Conservation (phyloP, 1,139 yeast species). For the Kluyveromyces sp. region DNA sequence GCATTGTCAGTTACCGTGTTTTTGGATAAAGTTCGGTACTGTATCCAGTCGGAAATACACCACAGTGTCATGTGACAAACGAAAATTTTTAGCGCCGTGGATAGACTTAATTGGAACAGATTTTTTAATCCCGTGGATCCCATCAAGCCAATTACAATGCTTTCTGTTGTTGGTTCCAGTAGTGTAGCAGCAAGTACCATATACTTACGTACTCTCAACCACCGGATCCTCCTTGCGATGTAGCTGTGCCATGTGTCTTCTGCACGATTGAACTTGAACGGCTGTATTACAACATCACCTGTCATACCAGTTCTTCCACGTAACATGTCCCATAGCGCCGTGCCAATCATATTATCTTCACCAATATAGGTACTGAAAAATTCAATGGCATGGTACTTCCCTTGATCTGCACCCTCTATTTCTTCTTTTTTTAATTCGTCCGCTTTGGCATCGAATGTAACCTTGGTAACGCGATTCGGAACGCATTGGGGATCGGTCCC, state of each 20-base stretch:
- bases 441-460: not conserved
- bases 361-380: slow-evolving; percentile 79
- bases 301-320: slow-evolving; percentile 76
- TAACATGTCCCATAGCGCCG: slow-evolving; percentile 61
- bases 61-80: slow-evolving; percentile 52
- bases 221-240: slow-evolving; percentile 61
- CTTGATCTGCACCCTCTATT: slow-evolving; percentile 2
- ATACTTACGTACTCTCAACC: slow-evolving; percentile 84
- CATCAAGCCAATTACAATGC: slow-evolving; percentile 55
- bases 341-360: slow-evolving; percentile 90
- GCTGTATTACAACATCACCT: slow-evolving; percentile 74
- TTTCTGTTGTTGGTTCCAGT: slow-evolving; percentile 82
- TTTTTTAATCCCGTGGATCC: slow-evolving; percentile 57
- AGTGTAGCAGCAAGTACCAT: slow-evolving; percentile 84
- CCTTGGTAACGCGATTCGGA: not conserved
- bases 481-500: not conserved
- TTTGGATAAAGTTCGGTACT: slow-evolving; percentile 41
- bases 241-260: slow-evolving; percentile 43
- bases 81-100: slow-evolving; percentile 31
- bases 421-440: not conserved
- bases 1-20: slow-evolving; percentile 27
- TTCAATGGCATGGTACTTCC: slow-evolving; percentile 43
- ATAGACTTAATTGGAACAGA: slow-evolving; percentile 28
- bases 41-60: slow-evolving; percentile 57
- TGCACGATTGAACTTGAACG: slow-evolving; percentile 45